Evolutionary conservation across 108 stramenopile genomes (phyloP), one percentile per base, ranked within the genome.

Genomic region (Schizochytrium sp.): DNA sequence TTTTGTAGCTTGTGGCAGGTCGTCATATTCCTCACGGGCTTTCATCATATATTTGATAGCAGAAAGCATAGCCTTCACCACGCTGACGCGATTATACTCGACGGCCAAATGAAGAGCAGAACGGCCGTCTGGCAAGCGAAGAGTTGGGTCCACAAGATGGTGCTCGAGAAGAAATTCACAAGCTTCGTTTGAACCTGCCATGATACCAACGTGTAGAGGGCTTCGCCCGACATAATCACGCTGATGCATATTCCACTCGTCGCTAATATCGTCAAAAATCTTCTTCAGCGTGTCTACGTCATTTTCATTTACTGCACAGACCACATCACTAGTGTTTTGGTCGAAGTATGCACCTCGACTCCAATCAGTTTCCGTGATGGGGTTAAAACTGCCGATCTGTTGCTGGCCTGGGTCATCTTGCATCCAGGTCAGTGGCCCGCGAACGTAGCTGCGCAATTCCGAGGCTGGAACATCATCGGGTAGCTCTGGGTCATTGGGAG

Each of bases 341-440:
- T 56, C 38, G 44, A 89, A 87, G 41, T 91, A 91, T 17, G 91
- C 89, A 40, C 91, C 91, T 19, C 50, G 56, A 7, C 55, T 89
- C 91, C 91, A 91, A 28, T 91, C 89, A 10, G 49, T 72, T 38
- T 91, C 83, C 42, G 87, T 91, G 44, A 91, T 91, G 3, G 91
- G 91, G 44, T 89, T 59, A 55, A 91, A 91, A 4, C 88, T 89
- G 19, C 91, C 91, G 61, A 91, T 83, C 56, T 89, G 91, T 87
- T 91, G 91, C 49, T 87, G 72, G 7, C 91, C 91, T 28, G 91
- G 91, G 89, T 91, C 89, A 89, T 72, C 89, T 49, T 72, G 53
- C 44, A 91, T 47, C 89, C 89, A 91, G 57, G 89, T 57, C 40
- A 91, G 50, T 44, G 13, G 40, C 15, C 91, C 91, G 40, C 76